phyloP scores from a whole-genome alignment of 2,329 filamentous ascomycete species.

The Ceratocystis variospora region DNA sequence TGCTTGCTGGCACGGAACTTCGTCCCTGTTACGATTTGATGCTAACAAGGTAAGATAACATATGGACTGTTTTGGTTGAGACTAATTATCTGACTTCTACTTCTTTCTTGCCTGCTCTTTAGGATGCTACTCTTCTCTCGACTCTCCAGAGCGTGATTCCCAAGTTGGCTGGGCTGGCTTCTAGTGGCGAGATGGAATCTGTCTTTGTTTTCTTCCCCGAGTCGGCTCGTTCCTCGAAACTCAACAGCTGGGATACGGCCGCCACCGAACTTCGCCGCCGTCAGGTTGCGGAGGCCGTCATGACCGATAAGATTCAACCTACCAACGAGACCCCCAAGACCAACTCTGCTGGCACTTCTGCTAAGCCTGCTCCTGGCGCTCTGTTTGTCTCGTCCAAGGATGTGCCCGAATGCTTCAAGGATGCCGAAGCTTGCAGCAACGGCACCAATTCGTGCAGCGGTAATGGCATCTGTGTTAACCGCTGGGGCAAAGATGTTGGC shows the following conservation, averaged over 20 bases:
- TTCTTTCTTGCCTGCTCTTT: neutral
- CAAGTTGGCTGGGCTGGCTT: slow-evolving; percentile 33
- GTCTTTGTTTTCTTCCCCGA: slow-evolving; percentile 42
- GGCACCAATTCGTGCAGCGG: slow-evolving; percentile 68
- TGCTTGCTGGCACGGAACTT: slow-evolving; percentile 33
- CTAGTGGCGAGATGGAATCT: slow-evolving; percentile 40
- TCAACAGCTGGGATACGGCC: slow-evolving; percentile 31
- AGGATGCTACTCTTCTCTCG: slow-evolving; percentile 32
- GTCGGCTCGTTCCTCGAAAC: slow-evolving; percentile 28
- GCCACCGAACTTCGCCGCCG: slow-evolving; percentile 35
- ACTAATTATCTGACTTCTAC: neutral
- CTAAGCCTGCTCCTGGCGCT: slow-evolving; percentile 15
- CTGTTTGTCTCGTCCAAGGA: slow-evolving; percentile 26
- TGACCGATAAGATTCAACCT: slow-evolving; percentile 17
- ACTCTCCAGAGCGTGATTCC: slow-evolving; percentile 33
- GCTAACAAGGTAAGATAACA: slow-evolving; percentile 30
- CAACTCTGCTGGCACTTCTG: slow-evolving; percentile 18
- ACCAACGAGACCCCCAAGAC: slow-evolving; percentile 17
- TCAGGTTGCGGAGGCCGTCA: slow-evolving; percentile 25
- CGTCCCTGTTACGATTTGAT: slow-evolving; percentile 33
- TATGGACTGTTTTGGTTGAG: neutral
- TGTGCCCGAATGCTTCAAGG: slow-evolving; percentile 62
- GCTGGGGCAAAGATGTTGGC: slow-evolving; percentile 37
- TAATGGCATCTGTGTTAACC: slow-evolving; percentile 63
- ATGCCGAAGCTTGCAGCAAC: slow-evolving; percentile 51